A percentile compares a stretch with the other conserved stretches of the same genome.
These are phyloP conservation scores for Podospora pseudoanserina DNA, from an alignment of 495 filamentous ascomycete species.

Conservation along the genomic window DNA sequence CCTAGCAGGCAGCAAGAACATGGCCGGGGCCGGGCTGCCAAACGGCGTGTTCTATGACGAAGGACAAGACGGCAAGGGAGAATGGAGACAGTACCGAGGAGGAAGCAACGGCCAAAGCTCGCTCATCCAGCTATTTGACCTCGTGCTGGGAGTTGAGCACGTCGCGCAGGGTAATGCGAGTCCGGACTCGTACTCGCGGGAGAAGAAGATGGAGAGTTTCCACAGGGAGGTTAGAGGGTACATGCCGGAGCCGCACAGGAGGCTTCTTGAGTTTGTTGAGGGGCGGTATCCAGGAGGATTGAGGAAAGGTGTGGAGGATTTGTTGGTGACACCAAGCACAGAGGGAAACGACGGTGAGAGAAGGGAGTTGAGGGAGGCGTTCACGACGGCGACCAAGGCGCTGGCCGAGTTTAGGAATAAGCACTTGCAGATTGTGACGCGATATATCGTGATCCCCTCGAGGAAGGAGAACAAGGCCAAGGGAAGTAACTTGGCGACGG, in stretches of 20 bases:
- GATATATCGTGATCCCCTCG: slow-evolving; percentile 80
- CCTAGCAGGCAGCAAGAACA: slow-evolving; percentile 92
- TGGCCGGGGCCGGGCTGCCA: slow-evolving; percentile 85
- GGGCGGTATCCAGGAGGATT: slow-evolving; percentile 40
- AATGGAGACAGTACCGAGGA: slow-evolving; percentile 76
- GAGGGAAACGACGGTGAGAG: slow-evolving; percentile 57
- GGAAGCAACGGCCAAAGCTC: slow-evolving; percentile 96
- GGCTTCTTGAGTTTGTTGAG: slow-evolving; percentile 73
- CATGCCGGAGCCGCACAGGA: slow-evolving; percentile 84
- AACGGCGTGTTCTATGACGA: slow-evolving; percentile 80
- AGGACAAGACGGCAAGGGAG: slow-evolving; percentile 59
- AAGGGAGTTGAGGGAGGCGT: slow-evolving; percentile 61
- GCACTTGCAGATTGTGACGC: slow-evolving; percentile 87
- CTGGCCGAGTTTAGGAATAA: slow-evolving; percentile 78
- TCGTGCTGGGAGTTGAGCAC: slow-evolving; percentile 87
- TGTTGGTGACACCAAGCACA: slow-evolving; percentile 45
- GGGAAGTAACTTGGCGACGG: slow-evolving; percentile 60
- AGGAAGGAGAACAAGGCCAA: slow-evolving; percentile 25
- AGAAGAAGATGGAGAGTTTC: slow-evolving; percentile 71
- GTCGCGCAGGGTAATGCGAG: slow-evolving; percentile 66
- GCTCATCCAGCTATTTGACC: slow-evolving; percentile 90
- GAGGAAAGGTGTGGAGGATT: slow-evolving; percentile 13
- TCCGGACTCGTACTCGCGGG: slow-evolving; percentile 55
- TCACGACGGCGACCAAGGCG: slow-evolving; percentile 77
- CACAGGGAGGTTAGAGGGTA: slow-evolving; percentile 87